Conservation (phyloP, 495 filamentous ascomycete genomes). For the Darksidea phi region DNA sequence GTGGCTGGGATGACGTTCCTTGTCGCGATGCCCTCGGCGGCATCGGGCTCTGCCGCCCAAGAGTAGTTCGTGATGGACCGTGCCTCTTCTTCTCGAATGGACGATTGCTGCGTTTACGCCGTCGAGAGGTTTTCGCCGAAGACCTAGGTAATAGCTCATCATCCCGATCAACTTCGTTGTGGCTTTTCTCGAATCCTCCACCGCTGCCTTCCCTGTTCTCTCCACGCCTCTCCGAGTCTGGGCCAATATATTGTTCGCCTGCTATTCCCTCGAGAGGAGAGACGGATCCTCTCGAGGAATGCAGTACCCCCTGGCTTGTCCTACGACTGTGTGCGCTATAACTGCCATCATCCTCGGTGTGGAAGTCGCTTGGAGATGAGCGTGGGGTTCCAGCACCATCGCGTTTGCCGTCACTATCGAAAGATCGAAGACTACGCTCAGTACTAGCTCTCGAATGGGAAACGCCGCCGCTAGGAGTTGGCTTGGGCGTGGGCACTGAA, state of each 20-base stretch:
- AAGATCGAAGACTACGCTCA: conserved; percentile 6
- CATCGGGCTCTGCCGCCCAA: conserved; percentile 11
- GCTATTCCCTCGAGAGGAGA: no score
- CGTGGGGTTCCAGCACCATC: conserved; percentile 5
- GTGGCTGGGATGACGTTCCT: conserved; percentile 8
- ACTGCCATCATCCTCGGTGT: conserved; percentile 6
- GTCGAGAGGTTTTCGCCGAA: conserved; percentile 8
- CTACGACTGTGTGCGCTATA: conserved; percentile 1
- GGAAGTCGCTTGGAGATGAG: conserved; percentile 12
- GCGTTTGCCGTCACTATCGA: conserved; percentile 10
- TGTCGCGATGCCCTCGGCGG: conserved; percentile 13
- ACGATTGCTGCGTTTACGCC: conserved; percentile 19
- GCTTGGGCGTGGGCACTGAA: conserved; percentile 12
- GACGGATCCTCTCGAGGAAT: conserved; percentile 1
- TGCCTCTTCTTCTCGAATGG: not conserved
- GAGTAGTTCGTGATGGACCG: no score
- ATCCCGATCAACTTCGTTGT: no score
- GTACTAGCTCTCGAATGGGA: conserved; percentile 15
- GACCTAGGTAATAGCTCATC: not conserved
- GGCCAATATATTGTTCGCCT: no score
- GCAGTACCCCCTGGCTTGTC: conserved; percentile 1
- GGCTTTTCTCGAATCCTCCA: no score
- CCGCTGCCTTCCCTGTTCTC: conserved; percentile 5
- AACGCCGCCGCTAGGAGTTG: conserved; percentile 6
- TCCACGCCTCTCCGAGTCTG: no score